phyloP scores from a whole-genome alignment of 2,329 filamentous ascomycete genomes.

The Aureobasidium zeae region DNA sequence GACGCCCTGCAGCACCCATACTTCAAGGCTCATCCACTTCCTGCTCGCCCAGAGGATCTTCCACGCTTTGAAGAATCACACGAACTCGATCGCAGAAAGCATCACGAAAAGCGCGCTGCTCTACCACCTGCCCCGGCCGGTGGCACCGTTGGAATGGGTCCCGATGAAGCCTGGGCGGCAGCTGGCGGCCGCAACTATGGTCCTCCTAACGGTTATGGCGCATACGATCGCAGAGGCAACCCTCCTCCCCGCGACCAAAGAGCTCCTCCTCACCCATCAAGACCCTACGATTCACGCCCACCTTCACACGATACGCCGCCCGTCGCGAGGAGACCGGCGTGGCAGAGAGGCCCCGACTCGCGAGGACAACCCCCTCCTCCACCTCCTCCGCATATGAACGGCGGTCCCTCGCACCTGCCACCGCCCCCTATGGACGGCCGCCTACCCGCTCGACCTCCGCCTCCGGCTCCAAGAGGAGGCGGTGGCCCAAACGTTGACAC shows the following conservation, averaged over 20 bases:
- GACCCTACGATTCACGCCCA: slow-evolving; percentile 20
- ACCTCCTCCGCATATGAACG: slow-evolving; percentile 17
- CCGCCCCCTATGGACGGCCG: slow-evolving; percentile 20
- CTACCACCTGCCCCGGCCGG: slow-evolving; percentile 86
- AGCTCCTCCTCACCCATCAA: slow-evolving; percentile 32
- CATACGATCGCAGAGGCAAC: slow-evolving; percentile 21
- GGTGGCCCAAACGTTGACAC: slow-evolving; percentile 30
- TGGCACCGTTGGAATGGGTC: slow-evolving; percentile 71
- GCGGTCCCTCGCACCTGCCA: slow-evolving; percentile 12
- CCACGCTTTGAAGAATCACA: slow-evolving; percentile 90
- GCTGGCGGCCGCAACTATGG: slow-evolving; percentile 20
- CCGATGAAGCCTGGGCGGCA: slow-evolving; percentile 40
- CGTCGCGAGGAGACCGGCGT: slow-evolving; percentile 9
- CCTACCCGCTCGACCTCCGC: slow-evolving; percentile 24
- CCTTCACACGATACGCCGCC: slow-evolving; percentile 13
- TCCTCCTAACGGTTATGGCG: slow-evolving; percentile 24
- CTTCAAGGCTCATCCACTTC: slow-evolving; percentile 69
- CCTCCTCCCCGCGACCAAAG: slow-evolving; percentile 25
- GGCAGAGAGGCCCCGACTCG: slow-evolving; percentile 20
- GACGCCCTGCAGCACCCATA: slow-evolving; percentile 90
- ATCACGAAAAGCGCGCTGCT: slow-evolving; percentile 73
- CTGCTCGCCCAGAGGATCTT: slow-evolving; percentile 75
- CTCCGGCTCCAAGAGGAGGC: slow-evolving; percentile 21
- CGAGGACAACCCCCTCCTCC: slow-evolving; percentile 19
- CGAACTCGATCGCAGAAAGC: slow-evolving; percentile 88